Percentiles rank a stretch among this genome's conserved stretches.
phyloP scores from a whole-genome alignment of 768 basidiomycete species.

The Leccinum subgranulosum region DNA sequence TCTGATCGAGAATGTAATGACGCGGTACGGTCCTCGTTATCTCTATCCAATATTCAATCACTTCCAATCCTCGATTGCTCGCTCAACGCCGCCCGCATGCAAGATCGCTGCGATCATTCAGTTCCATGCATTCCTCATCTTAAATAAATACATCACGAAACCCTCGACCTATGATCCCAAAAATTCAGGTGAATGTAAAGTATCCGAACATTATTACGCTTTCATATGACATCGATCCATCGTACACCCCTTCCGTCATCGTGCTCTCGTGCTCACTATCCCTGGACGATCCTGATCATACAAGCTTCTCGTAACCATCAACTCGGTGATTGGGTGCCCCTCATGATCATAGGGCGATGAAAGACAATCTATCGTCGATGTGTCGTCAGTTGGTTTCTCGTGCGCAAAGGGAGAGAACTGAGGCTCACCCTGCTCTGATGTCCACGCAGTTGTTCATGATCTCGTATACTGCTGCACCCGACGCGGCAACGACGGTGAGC shows the following conservation, averaged over 20 bases:
- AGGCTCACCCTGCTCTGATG: constrained; percentile 19
- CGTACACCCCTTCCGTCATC: neutral
- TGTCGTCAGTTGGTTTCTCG: neutral
- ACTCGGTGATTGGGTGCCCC: neutral
- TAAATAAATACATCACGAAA: neutral
- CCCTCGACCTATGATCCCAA: neutral
- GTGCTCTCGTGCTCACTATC: neutral
- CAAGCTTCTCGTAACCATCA: no score
- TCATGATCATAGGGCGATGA: constrained; percentile 5
- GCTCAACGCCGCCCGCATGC: neutral
- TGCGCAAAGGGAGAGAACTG: neutral
- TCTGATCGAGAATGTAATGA: neutral
- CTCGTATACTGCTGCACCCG: constrained; percentile 31
- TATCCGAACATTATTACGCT: neutral
- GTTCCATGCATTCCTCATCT: neutral
- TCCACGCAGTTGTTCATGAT: constrained; percentile 16
- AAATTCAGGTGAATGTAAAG: neutral
- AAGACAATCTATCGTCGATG: constrained; percentile 9
- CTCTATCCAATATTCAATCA: neutral
- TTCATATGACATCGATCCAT: neutral
- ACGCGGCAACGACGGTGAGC: constrained; percentile 31
- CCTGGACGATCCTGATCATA: neutral
- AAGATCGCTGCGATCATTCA: neutral
- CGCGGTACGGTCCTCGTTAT: neutral
- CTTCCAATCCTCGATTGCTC: neutral